Evolutionary conservation across 2,329 filamentous ascomycete species (phyloP), one percentile per base, ranked within the genome.

Genomic region (Beauveria rudraprayagi): DNA sequence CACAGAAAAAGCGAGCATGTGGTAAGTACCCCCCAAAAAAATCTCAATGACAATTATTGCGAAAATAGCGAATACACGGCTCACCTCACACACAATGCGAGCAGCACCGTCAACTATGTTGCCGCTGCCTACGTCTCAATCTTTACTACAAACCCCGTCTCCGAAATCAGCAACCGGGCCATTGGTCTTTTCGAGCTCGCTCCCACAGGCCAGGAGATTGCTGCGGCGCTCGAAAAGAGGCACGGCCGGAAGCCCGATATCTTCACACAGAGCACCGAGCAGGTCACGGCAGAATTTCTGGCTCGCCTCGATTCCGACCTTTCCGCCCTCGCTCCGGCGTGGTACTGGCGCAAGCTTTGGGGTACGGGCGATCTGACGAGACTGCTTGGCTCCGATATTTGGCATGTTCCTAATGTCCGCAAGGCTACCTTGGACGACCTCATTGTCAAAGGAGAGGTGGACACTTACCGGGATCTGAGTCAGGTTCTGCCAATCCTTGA

Each of bases 321-420:
- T 5, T 14, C 34, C 34, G 34, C 34, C 11, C 11, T 37, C 5
- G 30, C 22, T 2, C 44, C 56, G 11, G 44, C 44, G 5, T 58
- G 56, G 44, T 50, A 58, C 16, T 50, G 41, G 48, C 56, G 55
- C 43, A 34, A 34, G 24, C 43, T 57, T 3, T 57, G 55, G 55
- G 55, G 43, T 5, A 22, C 55, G 5, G 43, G 55, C 5, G 40
- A 47, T 10, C 22, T 57, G 11, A 10, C 9, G 2, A 9, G 41
- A 14, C 14, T 50, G 17, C 19, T 58, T 17, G 44, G 56, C 48
- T 43, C 14, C n/a, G 56, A 58, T 16, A 50, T 50, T 16, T 58
- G 28, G 28, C 22, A 41, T 19, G 40, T 56, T 56, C 53, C 24
- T 11, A 3, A 30, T 4, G 44, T 34, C 17, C 19, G 3, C 7